These are phyloP conservation scores for Colletotrichum echinochloae DNA, from an alignment of 2,329 filamentous ascomycete species.

Conservation along the genomic window DNA sequence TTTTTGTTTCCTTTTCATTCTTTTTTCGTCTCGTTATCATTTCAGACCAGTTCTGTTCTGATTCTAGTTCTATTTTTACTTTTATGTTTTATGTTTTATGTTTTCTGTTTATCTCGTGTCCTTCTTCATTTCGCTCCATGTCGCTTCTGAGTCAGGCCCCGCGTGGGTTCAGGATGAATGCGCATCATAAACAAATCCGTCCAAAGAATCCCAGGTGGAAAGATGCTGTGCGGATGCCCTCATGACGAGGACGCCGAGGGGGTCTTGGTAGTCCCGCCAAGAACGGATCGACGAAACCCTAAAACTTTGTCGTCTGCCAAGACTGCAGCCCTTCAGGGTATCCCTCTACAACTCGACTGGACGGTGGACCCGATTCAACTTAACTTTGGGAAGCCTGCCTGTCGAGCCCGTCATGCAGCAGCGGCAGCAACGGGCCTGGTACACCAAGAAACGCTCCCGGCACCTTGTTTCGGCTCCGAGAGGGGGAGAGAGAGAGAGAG, in stretches of 20 bases:
- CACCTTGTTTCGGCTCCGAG: conserved; percentile 32
- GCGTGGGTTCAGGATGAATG: background rate
- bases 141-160: background rate
- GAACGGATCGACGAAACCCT: conserved; percentile 21
- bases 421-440: background rate
- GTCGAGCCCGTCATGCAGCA: conserved; percentile 8
- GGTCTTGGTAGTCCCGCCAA: conserved; percentile 5
- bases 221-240: conserved; percentile 14
- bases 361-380: background rate
- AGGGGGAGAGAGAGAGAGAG: too few relatives aligned
- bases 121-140: background rate
- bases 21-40: background rate
- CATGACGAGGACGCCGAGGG: background rate
- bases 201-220: background rate
- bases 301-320: background rate
- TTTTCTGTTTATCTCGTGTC: too few relatives aligned
- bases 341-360: background rate
- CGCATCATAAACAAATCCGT: background rate
- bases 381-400: background rate
- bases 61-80: too few relatives aligned
- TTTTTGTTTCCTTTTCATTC: too few relatives aligned
- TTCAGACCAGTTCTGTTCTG: background rate
- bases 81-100: background rate
- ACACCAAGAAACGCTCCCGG: conserved; percentile 4
- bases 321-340: background rate